Percentiles rank a stretch among this genome's conserved stretches.
Conservation (phyloP, 176 grass and related monocot species). For the Cenchrus americanus region DNA sequence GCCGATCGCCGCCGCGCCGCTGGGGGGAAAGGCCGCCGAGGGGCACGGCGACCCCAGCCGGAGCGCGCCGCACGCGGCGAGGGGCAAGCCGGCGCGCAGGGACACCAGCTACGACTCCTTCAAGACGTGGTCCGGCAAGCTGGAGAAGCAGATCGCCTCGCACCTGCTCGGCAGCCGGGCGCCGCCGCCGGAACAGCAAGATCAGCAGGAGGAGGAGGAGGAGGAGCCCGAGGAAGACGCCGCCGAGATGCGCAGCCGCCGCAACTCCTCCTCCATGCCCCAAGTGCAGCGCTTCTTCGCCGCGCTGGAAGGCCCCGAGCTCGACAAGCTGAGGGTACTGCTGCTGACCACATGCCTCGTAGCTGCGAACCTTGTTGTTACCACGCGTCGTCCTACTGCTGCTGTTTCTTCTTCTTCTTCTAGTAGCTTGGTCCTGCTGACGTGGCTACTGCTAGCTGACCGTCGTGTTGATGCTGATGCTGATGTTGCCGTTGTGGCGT, state of each 20-base stretch:
- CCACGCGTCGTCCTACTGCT: neutral
- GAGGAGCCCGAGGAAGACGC: slow-evolving; percentile 30
- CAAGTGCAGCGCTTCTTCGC: slow-evolving; percentile 79
- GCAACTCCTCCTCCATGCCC: slow-evolving; percentile 40
- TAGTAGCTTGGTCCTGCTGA: slow-evolving; percentile 4
- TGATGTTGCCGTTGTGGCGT: neutral
- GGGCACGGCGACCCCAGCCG: slow-evolving; percentile 44
- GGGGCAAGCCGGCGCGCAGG: slow-evolving; percentile 26
- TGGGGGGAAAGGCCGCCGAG: slow-evolving; percentile 3
- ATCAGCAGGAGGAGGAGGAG: neutral
- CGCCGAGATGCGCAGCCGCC: neutral
- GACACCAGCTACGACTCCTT: slow-evolving; percentile 83
- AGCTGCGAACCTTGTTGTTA: neutral
- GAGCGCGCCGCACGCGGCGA: neutral
- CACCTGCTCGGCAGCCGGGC: slow-evolving; percentile 53
- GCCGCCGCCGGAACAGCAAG: neutral
- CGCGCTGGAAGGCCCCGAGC: slow-evolving; percentile 93
- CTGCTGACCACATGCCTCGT: neutral
- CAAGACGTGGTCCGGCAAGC: slow-evolving; percentile 89
- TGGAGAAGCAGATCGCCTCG: slow-evolving; percentile 76
- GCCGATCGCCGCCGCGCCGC: slow-evolving; percentile 43
- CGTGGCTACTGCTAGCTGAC: neutral
- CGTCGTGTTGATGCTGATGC: neutral
- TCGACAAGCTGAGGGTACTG: slow-evolving; percentile 80
- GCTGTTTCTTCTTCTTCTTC: neutral